These are phyloP conservation scores for Leccinum pellstonianum DNA, from an alignment of 768 basidiomycete species.

Conservation along the genomic window DNA sequence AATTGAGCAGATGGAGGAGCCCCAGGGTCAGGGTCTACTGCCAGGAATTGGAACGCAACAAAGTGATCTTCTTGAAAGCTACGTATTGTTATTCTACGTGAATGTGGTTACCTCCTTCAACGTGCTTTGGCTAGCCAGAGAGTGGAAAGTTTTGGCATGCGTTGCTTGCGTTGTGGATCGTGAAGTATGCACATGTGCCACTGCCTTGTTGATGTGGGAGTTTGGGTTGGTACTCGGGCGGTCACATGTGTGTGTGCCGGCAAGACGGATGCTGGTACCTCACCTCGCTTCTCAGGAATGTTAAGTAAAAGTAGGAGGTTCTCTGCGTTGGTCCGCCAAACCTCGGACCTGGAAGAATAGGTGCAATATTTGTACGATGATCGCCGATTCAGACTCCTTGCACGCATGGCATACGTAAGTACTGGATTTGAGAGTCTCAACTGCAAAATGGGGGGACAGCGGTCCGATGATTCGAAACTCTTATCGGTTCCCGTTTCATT, in stretches of 20 bases:
- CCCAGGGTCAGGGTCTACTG: neutral
- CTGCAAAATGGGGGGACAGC: no score
- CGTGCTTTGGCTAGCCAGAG: neutral
- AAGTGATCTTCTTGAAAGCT: neutral
- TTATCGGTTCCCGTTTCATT: no score
- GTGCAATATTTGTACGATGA: neutral
- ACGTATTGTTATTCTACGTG: no score
- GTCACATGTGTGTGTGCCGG: neutral
- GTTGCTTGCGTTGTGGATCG: conserved; percentile 98
- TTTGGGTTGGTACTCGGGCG: neutral
- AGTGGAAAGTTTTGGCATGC: conserved; percentile 40
- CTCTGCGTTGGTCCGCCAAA: no score
- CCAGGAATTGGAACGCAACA: neutral
- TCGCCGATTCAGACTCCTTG: no score
- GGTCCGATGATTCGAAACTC: no score
- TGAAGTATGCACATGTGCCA: conserved; percentile 93
- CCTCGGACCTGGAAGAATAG: neutral
- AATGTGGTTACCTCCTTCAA: neutral
- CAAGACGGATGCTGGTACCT: neutral
- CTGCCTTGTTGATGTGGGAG: conserved; percentile 71
- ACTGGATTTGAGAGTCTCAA: no score
- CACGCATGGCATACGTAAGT: no score
- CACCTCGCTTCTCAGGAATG: no score
- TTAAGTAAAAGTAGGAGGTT: no score
- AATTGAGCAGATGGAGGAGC: neutral